Evolutionary conservation across 2,329 filamentous ascomycete genomes (phyloP).

Genomic region (Talaromyces albobiverticillius): DNA sequence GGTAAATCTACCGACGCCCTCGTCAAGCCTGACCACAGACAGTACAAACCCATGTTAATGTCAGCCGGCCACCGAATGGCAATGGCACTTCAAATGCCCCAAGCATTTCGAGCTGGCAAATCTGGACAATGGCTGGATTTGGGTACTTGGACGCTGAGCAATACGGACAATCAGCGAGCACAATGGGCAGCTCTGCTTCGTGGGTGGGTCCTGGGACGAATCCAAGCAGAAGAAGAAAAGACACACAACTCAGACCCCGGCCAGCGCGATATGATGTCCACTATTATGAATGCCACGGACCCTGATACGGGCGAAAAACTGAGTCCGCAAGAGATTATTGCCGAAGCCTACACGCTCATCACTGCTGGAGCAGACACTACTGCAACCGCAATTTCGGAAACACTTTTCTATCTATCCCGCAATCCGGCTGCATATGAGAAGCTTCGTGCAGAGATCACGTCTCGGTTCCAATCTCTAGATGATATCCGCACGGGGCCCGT

Average conservation of each 20-base stretch:
- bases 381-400: constrained; percentile 1
- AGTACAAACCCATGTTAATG: constrained; percentile 6
- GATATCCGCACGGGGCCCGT: neutral
- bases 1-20: constrained; percentile 9
- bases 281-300: constrained; percentile 6
- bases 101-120: constrained; percentile 1
- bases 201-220: constrained; percentile 7
- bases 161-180: constrained; percentile 5
- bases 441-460: neutral
- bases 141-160: constrained; percentile 4
- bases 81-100: constrained; percentile 10
- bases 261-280: constrained; percentile 7
- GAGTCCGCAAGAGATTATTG: neutral
- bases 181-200: constrained; percentile 9
- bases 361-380: constrained; percentile 8
- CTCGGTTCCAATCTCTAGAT: neutral
- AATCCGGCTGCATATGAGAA: neutral
- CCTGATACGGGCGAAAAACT: constrained; percentile 5
- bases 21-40: constrained; percentile 6
- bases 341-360: constrained; percentile 2
- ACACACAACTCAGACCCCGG: neutral
- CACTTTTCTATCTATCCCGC: constrained; percentile 7
- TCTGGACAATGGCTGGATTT: constrained; percentile 9
- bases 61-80: constrained; percentile 7
- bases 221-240: constrained; percentile 7